Conservation (phyloP, 768 basidiomycete genomes). For the Suillus cothurnatus region DNA sequence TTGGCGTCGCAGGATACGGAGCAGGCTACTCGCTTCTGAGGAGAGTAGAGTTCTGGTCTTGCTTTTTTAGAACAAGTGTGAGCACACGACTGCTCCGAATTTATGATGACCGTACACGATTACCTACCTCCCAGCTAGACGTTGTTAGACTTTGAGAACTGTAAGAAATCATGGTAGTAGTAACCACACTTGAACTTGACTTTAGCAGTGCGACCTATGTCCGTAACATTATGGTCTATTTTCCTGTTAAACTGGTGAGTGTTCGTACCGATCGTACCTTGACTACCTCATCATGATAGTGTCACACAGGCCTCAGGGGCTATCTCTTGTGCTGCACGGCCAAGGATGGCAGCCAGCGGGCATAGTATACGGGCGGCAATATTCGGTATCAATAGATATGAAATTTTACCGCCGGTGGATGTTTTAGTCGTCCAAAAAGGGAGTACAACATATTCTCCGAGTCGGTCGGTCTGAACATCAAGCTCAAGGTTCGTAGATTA, state of each 20-base stretch:
- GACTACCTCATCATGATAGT: neutral
- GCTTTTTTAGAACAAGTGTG: neutral
- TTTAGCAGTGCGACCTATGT: neutral
- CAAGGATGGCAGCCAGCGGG: no score
- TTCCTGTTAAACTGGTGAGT: neutral
- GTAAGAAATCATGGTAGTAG: neutral
- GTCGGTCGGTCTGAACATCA: no score
- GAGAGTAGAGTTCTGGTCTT: neutral
- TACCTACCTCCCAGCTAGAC: neutral
- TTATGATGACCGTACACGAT: neutral
- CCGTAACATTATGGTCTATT: neutral
- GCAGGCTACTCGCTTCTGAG: neutral
- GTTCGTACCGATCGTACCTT: neutral
- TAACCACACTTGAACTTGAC: neutral
- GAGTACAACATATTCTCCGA: no score
- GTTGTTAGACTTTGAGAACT: neutral
- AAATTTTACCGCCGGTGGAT: neutral
- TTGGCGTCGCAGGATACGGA: neutral
- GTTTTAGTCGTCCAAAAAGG: neutral
- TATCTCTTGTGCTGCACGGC: neutral
- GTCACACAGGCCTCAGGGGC: neutral
- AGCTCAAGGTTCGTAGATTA: no score
- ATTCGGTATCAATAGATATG: neutral
- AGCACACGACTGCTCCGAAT: neutral
- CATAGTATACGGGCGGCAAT: neutral